Evolutionary conservation across 1,284 basidiomycete genomes (phyloP).

Genomic region (Austroboletus niveus): DNA sequence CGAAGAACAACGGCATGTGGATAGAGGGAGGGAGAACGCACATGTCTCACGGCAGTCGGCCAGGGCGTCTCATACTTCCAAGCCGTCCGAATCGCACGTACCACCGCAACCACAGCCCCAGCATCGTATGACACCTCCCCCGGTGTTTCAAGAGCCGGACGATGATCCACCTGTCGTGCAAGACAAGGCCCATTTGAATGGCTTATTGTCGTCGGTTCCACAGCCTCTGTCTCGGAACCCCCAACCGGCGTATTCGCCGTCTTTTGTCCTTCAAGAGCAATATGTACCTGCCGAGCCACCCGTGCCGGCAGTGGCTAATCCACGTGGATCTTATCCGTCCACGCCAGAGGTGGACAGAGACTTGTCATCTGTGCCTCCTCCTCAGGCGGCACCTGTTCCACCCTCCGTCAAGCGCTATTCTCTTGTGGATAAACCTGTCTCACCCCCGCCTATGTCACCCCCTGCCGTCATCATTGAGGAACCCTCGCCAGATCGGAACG

Average conservation of each 20-base stretch:
- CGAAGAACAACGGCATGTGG: constrained; percentile 20
- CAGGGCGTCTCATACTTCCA: constrained; percentile 15
- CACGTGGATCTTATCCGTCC: constrained; percentile 15
- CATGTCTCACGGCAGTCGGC: constrained; percentile 15
- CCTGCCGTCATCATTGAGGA: constrained; percentile 58
- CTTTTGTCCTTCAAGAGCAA: constrained; percentile 8
- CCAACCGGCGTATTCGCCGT: constrained; percentile 3
- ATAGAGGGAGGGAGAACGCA: constrained; percentile 17
- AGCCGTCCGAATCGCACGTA: constrained; percentile 16
- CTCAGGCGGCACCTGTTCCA: constrained; percentile 43
- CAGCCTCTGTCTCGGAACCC: constrained; percentile 20
- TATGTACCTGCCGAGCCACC: constrained; percentile 13
- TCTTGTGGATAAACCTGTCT: constrained; percentile 63
- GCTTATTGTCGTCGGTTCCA: constrained; percentile 6
- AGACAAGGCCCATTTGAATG: constrained; percentile 17
- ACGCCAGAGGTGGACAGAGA: constrained; percentile 25
- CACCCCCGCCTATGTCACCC: constrained; percentile 30
- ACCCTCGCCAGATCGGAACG: constrained; percentile 37
- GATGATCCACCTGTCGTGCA: constrained; percentile 22
- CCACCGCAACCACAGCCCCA: constrained; percentile 8
- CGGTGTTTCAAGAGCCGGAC: constrained; percentile 33
- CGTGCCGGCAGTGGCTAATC: neutral
- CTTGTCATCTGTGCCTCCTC: constrained; percentile 30
- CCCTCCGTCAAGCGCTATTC: constrained; percentile 72
- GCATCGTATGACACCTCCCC: constrained; percentile 25